Evolutionary conservation across 2,329 filamentous ascomycete species (phyloP), one percentile per base, ranked within the genome.

Genomic region (Colletotrichum sp.): DNA sequence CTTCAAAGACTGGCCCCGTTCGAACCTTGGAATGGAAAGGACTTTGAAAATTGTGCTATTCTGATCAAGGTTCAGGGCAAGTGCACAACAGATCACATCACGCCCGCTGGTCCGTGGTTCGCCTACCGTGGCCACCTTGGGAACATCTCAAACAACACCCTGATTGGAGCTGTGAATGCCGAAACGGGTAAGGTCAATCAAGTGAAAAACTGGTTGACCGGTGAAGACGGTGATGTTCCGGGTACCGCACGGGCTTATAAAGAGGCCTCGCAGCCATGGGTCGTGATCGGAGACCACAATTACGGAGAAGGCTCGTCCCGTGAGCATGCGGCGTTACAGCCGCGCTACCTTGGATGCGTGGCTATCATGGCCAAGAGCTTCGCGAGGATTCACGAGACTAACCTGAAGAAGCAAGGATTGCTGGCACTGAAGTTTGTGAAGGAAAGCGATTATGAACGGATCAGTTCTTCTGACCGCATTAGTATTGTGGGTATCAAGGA

Each of bases 371-470:
- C 92, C 85, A 93, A 94, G 85, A 93, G 91, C 78, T 97, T 96
- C 85, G 95, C 95, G 81, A 94, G 95, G 91, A 96, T 96, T 83
- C 95, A 97, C 90, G 95, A 97, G 90, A 96, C 95, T 86, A 97
- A 97, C 90, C 89, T 96, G 86, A 97, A 97, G 93, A 97, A 96
- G 92, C 94, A 95, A 89, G 71, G 76, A 9, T 15, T 78, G 11
- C 16, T 70, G 63, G 49, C 62, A 81, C 88, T 95, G 79, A 95
- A 93, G 79, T 95, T 95, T 88, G 84, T 39, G 15, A n/a, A 13
- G 2, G 55, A 76, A 61, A 7, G 36, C 27, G 55, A 30, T 5
- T 63, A 55, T 19, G 11, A 72, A 15, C 61, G 25, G 16, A 32
- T 61, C 9, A 30, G 59, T 2, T 34, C 62, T 3, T 34, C 52